These are phyloP conservation scores for Lactarius quietus DNA, from an alignment of 768 basidiomycete species.

Conservation along the genomic window DNA sequence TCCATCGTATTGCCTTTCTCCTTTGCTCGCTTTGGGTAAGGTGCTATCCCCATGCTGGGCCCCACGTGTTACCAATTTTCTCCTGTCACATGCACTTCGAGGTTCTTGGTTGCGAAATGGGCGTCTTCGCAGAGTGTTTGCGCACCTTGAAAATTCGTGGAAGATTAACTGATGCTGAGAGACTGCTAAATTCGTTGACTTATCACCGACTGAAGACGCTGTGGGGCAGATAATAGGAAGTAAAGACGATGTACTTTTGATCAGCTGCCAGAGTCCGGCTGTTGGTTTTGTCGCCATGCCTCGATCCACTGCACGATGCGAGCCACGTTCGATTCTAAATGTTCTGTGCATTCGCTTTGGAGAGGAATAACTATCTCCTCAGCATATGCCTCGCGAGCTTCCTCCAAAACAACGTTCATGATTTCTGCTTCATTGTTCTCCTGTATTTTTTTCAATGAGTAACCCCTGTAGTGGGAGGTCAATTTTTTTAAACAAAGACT, in stretches of 20 bases:
- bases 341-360: slow-evolving; percentile 67
- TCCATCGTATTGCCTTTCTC: not conserved
- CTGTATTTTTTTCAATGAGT: slow-evolving; percentile 89
- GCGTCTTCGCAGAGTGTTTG: not conserved
- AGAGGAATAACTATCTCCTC: slow-evolving; percentile 85
- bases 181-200: not conserved
- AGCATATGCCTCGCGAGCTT: slow-evolving; percentile 83
- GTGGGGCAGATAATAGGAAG: not conserved
- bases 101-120: not conserved
- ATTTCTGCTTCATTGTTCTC: slow-evolving; percentile 99
- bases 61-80: slow-evolving; percentile 3
- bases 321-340: slow-evolving; percentile 83
- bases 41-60: not conserved
- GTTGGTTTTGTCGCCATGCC: slow-evolving; percentile 52
- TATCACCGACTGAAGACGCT: not conserved
- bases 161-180: not conserved
- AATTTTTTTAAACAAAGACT: not conserved
- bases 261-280: slow-evolving; percentile 16
- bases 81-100: not conserved
- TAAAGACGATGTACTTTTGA: slow-evolving; percentile 10
- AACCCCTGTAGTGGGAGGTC: slow-evolving; percentile 51
- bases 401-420: slow-evolving; percentile 87
- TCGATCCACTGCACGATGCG: slow-evolving; percentile 87
- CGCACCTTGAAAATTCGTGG: not conserved
- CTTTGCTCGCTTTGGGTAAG: not conserved